These are phyloP conservation scores for Metschnikowia borealis DNA, from an alignment of 805 yeast genomes.

Conservation along the genomic window DNA sequence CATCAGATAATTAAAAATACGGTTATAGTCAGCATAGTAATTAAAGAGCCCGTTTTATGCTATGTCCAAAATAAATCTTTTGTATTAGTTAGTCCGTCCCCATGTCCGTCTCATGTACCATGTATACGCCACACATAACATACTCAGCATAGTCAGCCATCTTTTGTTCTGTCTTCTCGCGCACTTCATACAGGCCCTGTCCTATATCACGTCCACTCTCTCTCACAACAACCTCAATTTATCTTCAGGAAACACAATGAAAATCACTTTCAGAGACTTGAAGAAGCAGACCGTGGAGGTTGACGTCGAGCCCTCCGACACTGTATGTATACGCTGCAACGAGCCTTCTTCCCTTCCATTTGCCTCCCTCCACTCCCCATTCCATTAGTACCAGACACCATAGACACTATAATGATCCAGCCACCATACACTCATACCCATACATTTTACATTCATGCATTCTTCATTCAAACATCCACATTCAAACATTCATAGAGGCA, in stretches of 20 bases:
- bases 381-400: too few species aligned
- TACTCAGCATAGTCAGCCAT: too few species aligned
- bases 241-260: conserved; percentile 43
- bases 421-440: too few species aligned
- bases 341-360: background rate
- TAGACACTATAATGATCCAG: too few species aligned
- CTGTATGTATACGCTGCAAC: conserved; percentile 42
- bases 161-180: background rate
- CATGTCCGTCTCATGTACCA: background rate
- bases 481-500: too few species aligned
- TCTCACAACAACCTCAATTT: background rate
- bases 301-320: conserved; percentile 65
- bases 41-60: too few species aligned
- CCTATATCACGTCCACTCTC: conserved; percentile 3
- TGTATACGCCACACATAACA: background rate
- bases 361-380: background rate
- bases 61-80: too few species aligned
- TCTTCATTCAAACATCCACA: too few species aligned
- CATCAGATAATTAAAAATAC: too few species aligned
- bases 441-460: too few species aligned
- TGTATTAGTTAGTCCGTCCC: too few species aligned
- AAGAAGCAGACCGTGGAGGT: conserved; percentile 84
- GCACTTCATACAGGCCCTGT: background rate
- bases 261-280: conserved; percentile 82
- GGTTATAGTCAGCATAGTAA: too few species aligned